phyloP scores from a whole-genome alignment of 1,284 basidiomycete species.

The Austroboletus niveus region DNA sequence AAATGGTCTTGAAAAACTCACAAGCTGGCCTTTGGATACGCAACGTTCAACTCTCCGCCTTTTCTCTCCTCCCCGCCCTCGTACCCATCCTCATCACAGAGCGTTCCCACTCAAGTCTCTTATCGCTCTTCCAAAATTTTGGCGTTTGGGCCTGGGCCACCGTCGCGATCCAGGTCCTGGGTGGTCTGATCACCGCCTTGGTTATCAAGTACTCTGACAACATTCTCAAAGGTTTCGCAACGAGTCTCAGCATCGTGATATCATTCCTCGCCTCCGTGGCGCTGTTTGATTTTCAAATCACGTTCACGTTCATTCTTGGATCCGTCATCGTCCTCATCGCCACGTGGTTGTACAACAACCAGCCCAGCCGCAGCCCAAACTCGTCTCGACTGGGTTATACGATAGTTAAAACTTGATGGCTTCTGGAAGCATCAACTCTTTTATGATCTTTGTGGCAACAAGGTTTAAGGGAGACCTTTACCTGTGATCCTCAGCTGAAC shows the following conservation, averaged over 20 bases:
- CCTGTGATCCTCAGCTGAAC: constrained; percentile 15
- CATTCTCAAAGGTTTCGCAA: constrained; percentile 93
- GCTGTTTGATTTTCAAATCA: constrained; percentile 86
- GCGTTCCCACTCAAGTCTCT: constrained; percentile 36
- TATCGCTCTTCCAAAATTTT: constrained; percentile 70
- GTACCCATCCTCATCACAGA: constrained; percentile 75
- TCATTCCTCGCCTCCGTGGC: constrained; percentile 89
- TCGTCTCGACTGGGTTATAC: constrained; percentile 29
- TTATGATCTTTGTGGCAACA: neutral
- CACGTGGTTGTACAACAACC: constrained; percentile 85
- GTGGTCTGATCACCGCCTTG: constrained; percentile 87
- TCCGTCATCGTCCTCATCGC: constrained; percentile 80
- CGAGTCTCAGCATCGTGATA: constrained; percentile 88
- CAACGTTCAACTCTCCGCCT: constrained; percentile 94
- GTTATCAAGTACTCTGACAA: constrained; percentile 88
- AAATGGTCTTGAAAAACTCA: constrained; percentile 94
- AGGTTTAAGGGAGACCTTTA: neutral
- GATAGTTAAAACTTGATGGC: constrained; percentile 25
- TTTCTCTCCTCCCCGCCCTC: constrained; percentile 89
- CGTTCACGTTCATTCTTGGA: constrained; percentile 81
- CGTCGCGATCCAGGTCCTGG: constrained; percentile 84
- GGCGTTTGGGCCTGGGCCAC: constrained; percentile 91
- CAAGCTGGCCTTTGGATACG: constrained; percentile 92
- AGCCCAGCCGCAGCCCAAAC: constrained; percentile 41
- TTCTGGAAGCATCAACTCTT: constrained; percentile 7